Percentiles rank a stretch among this genome's conserved stretches.
Conservation (phyloP, 441 rosid genomes). For the Populus hybrid region DNA sequence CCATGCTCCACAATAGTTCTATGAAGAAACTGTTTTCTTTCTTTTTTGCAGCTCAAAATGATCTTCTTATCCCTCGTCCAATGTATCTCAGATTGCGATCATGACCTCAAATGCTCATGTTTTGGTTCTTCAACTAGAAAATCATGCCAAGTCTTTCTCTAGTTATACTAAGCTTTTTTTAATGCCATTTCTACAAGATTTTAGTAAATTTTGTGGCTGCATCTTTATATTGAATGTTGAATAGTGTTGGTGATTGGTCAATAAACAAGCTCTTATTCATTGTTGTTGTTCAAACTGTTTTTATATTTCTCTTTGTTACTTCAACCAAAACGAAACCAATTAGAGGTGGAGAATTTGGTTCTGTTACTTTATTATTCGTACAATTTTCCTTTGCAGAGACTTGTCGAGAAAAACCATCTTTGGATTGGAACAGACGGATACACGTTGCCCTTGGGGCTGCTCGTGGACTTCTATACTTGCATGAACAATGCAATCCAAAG, state of each 20-base stretch:
- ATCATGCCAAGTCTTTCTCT: background rate
- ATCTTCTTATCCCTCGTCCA: background rate
- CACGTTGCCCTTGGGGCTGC: too few species aligned
- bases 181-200: background rate
- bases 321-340: background rate
- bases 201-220: too few species aligned
- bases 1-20: background rate
- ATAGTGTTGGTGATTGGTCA: background rate
- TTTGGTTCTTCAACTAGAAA: background rate
- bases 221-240: background rate
- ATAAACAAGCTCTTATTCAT: background rate
- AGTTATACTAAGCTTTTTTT: background rate
- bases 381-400: constrained; percentile 39
- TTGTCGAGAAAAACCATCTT: constrained; percentile 52
- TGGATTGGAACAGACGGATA: constrained; percentile 79
- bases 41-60: background rate
- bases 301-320: background rate
- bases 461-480: too few species aligned
- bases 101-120: background rate
- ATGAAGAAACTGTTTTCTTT: background rate
- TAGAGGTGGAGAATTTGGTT: background rate
- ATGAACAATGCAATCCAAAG: too few species aligned
- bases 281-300: background rate
- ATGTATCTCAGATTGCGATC: background rate
- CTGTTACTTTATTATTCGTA: background rate